Base-by-base conservation (phyloP, 768 basidiomycete species). In the Mycena filopes region DNA sequence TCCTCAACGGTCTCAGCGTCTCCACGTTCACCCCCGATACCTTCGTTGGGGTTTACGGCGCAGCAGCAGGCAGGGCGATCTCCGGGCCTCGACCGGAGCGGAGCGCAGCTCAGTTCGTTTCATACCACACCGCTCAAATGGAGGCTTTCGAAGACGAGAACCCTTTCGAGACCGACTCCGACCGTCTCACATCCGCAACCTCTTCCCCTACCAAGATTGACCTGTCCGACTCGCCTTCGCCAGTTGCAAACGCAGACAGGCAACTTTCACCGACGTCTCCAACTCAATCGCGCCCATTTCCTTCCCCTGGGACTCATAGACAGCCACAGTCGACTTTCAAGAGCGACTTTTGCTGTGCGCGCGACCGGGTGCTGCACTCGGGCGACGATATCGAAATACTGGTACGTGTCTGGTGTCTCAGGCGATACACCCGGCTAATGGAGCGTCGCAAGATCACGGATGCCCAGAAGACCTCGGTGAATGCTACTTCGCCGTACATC, bases 381-480 rank as follows among this genome's bases (percentile, higher is more conserved):
- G 92, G 91, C 49, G 92, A 94, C 46, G 93, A 94, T 72, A 81
- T 87, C 21, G 93, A 94, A 79, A 91, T 95, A 71, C 73, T 86
- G 80, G 94, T 94, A 64, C 57, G 89, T 81, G 8, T 28, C 41
- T 62, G 55, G 40, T 50, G 33, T 16, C 56, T 49, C 56, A 29
- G 29, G 41, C 16, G 38, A 15, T 49, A 55, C 36, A 25, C 41
- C 36, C 28, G 3, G 21, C 42, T 62, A n/a, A 43, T 36, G 11
- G 20, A 59, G 20, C n/a, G 20, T 23, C 20, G n/a, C 25, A 56
- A 98, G 96, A 98, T 99, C 68, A 87, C 89, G 36, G 97, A 99
- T 73, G 97, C 98, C 16, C 89, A 93, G 79, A 99, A 99, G 87
- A 99, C 96, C 26, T 88, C 91, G 15, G 84, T 93, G 58, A 93